Evolutionary conservation across 345 rosid species (phyloP).

Genomic region (Aegle marmelos): DNA sequence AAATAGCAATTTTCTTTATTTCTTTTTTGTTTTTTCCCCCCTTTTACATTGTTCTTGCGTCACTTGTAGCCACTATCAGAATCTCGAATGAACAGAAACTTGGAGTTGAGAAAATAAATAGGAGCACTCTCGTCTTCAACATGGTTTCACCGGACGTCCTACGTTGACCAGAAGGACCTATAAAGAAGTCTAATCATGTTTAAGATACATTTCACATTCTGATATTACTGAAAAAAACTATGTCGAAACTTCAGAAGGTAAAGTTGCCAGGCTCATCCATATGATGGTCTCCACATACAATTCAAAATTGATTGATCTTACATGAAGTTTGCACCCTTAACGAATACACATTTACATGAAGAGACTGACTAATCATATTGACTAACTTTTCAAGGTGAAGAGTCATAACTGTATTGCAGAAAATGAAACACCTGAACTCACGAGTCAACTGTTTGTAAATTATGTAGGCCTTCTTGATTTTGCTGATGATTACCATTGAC

Average conservation of each 20-base stretch:
- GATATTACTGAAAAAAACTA: not conserved
- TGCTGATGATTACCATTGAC: not conserved
- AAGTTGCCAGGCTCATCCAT: not conserved
- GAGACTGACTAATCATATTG: not conserved
- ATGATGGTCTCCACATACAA: not conserved
- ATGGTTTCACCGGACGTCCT: not conserved
- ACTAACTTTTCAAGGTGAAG: not conserved
- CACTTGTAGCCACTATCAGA: not conserved
- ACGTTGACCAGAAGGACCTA: not conserved
- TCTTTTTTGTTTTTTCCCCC: no score
- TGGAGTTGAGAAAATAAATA: not conserved
- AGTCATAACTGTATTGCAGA: not conserved
- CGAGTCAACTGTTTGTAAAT: conserved; percentile 4
- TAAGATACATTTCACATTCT: not conserved
- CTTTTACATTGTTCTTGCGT: no score
- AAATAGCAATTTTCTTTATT: no score
- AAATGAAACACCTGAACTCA: conserved; percentile 3
- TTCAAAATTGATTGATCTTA: conserved; percentile 10
- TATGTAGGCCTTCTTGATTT: conserved; percentile 3
- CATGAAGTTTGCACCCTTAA: not conserved
- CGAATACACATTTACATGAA: not conserved
- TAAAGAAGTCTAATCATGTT: not conserved
- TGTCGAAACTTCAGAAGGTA: not conserved
- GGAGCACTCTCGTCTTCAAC: not conserved
- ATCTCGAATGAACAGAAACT: not conserved